These are phyloP conservation scores for Mangifera indica DNA, from an alignment of 345 rosid species.

Conservation along the genomic window DNA sequence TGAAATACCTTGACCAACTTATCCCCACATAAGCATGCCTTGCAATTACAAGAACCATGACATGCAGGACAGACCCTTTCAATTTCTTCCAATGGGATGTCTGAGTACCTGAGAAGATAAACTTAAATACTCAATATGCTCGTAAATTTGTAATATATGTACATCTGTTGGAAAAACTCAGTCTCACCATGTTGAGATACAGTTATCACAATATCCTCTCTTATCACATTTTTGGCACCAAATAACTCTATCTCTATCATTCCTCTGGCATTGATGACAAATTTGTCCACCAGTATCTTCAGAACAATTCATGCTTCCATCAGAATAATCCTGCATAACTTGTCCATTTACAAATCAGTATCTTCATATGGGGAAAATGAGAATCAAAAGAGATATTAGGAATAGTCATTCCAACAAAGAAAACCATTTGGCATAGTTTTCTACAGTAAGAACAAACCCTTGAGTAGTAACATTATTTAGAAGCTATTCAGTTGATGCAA, in stretches of 20 bases:
- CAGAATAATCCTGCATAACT: constrained; percentile 68
- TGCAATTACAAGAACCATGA: constrained; percentile 89
- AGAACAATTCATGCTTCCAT: constrained; percentile 60
- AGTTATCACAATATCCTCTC: constrained; percentile 83
- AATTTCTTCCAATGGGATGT: constrained; percentile 66
- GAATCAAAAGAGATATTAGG: neutral
- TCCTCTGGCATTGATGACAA: constrained; percentile 86
- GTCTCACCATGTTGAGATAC: constrained; percentile 69
- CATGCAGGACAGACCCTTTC: constrained; percentile 94
- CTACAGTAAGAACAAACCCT: no score
- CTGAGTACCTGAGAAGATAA: constrained; percentile 55
- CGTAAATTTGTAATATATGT: neutral
- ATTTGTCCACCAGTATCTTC: constrained; percentile 67
- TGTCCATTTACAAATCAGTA: constrained; percentile 18
- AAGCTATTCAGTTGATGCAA: no score
- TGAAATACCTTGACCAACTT: constrained; percentile 74
- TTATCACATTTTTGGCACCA: constrained; percentile 81
- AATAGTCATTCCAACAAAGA: no score
- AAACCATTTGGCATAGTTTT: no score
- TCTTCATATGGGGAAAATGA: neutral
- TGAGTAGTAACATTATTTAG: no score
- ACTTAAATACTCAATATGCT: constrained; percentile 19
- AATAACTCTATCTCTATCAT: constrained; percentile 53
- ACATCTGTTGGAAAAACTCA: constrained; percentile 19
- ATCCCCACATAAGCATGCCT: constrained; percentile 79